A percentile compares a stretch with the other conserved stretches of the same genome.
Conservation (phyloP, 2,329 filamentous ascomycete genomes). For the Pseudophaeomoniella oleicola region DNA sequence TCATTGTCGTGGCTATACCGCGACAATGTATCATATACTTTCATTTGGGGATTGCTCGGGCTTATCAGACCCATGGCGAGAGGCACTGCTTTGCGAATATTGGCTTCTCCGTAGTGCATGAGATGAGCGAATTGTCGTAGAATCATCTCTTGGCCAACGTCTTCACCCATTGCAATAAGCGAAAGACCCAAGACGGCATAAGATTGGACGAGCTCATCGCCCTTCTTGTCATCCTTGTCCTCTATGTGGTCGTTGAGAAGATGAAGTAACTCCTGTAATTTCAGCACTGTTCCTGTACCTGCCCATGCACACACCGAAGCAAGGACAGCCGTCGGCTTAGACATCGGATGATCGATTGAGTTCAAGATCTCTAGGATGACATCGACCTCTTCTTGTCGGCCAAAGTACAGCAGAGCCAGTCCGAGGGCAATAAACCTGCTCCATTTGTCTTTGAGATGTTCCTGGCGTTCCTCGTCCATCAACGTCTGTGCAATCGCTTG, state of each 20-base stretch:
- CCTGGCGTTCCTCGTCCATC: conserved; percentile 82
- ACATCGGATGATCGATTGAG: conserved; percentile 92
- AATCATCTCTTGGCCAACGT: conserved; percentile 97
- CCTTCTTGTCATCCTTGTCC: conserved; percentile 86
- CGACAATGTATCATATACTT: conserved; percentile 95
- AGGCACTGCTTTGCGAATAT: conserved; percentile 91
- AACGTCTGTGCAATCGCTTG: conserved; percentile 85
- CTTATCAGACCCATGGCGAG: conserved; percentile 93
- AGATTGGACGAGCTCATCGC: conserved; percentile 85
- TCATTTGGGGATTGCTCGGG: conserved; percentile 98
- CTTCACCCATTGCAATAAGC: conserved; percentile 93
- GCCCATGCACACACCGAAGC: conserved; percentile 97
- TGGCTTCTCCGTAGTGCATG: conserved; percentile 97
- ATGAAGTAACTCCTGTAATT: conserved; percentile 91
- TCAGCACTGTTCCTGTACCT: conserved; percentile 89
- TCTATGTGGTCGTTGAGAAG: conserved; percentile 97
- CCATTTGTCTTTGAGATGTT: conserved; percentile 95
- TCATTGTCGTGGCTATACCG: conserved; percentile 98
- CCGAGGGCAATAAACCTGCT: conserved; percentile 91
- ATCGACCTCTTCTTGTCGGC: conserved; percentile 95
- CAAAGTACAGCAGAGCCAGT: conserved; percentile 86
- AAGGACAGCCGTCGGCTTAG: conserved; percentile 85
- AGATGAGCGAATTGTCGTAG: conserved; percentile 92
- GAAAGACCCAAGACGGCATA: conserved; percentile 93
- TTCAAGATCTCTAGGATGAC: conserved; percentile 94